Conservation (phyloP, 2,329 filamentous ascomycete genomes). For the Penicillium sp. region DNA sequence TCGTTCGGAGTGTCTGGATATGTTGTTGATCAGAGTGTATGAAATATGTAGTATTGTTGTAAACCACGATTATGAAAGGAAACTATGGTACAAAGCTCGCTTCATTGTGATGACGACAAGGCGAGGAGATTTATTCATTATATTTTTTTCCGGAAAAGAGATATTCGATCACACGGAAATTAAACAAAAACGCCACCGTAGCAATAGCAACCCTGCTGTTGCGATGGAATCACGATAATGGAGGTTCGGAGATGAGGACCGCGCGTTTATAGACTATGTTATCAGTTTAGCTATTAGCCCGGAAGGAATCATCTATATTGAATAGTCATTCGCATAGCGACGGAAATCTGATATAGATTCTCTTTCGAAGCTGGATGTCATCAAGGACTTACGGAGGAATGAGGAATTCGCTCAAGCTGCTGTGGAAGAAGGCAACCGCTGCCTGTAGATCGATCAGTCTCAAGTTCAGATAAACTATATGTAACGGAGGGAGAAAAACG, state of each 20-base stretch:
- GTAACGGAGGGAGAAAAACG: slow-evolving; percentile 28
- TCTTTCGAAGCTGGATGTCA: neutral
- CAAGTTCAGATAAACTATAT: neutral
- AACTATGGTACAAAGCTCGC: neutral
- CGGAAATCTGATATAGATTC: neutral
- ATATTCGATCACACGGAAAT: neutral
- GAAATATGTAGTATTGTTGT: neutral
- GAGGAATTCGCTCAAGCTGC: slow-evolving; percentile 64
- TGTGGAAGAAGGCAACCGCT: slow-evolving; percentile 64
- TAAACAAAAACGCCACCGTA: neutral
- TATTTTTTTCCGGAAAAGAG: neutral
- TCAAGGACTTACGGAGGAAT: slow-evolving; percentile 53
- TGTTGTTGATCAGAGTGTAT: neutral
- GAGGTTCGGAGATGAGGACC: neutral
- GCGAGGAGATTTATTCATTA: neutral
- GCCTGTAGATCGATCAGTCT: slow-evolving; percentile 41
- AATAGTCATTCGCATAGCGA: neutral
- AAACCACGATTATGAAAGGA: neutral
- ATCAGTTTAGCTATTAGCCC: neutral
- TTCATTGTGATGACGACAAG: neutral
- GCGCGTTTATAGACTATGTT: slow-evolving; percentile 4
- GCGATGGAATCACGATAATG: neutral
- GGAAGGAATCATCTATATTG: neutral
- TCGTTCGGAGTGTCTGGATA: neutral
- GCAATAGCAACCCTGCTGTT: neutral